Evolutionary conservation across 495 filamentous ascomycete genomes (phyloP).

Genomic region (Stereocaulon alpinum): DNA sequence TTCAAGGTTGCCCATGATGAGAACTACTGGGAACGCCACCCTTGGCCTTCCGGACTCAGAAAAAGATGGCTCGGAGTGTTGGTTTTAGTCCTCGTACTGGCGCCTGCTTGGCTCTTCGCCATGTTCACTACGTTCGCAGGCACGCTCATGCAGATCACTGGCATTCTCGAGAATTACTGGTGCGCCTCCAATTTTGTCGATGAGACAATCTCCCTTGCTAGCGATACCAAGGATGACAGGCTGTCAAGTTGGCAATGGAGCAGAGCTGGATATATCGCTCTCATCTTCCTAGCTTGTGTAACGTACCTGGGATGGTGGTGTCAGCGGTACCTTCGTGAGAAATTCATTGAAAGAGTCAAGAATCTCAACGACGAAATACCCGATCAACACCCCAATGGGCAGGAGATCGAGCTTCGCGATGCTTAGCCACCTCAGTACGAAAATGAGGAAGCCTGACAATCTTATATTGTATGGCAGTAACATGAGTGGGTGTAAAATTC

Average conservation of each 20-base stretch:
- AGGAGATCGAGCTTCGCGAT: neutral
- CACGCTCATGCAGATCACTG: slow-evolving; percentile 32
- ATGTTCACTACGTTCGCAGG: slow-evolving; percentile 29
- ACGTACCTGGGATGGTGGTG: slow-evolving; percentile 31
- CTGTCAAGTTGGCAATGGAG: slow-evolving; percentile 26
- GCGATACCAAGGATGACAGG: slow-evolving; percentile 5
- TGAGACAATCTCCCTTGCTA: slow-evolving; percentile 2
- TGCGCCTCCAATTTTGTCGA: slow-evolving; percentile 14
- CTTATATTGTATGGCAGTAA: too few relatives aligned
- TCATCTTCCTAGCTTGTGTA: slow-evolving; percentile 23
- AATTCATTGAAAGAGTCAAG: slow-evolving; percentile 22
- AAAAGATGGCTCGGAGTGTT: slow-evolving; percentile 19
- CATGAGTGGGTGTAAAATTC: too few relatives aligned
- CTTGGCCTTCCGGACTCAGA: slow-evolving; percentile 18
- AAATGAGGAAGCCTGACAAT: neutral
- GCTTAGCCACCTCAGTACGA: neutral
- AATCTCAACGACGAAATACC: neutral
- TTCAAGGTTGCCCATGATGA: slow-evolving; percentile 8
- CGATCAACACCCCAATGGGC: neutral
- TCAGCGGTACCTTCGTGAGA: slow-evolving; percentile 26
- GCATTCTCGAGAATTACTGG: slow-evolving; percentile 31
- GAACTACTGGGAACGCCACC: slow-evolving; percentile 9
- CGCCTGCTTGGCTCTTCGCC: slow-evolving; percentile 17
- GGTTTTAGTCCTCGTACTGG: slow-evolving; percentile 26
- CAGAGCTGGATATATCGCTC: slow-evolving; percentile 23